Evolutionary conservation across 495 filamentous ascomycete genomes (phyloP), one percentile per base, ranked within the genome.

Genomic region (Articulospora tetracladia): DNA sequence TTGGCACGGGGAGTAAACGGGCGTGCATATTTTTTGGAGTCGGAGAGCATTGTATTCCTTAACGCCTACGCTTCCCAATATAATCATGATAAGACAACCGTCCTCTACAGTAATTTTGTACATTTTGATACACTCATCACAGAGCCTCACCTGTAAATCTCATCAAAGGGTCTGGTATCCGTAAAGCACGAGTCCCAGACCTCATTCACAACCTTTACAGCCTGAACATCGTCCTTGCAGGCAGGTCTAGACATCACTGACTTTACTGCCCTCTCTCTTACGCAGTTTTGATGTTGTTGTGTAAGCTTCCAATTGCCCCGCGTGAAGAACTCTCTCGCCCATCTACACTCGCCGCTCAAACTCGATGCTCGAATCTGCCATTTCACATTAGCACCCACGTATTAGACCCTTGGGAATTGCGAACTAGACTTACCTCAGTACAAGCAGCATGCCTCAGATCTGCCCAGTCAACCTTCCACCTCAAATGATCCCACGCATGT

Each of bases 131-230:
- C 65, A 67, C 36, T 46, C 1, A 13, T 41, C 7, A 36, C 32
- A 30, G 47, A 8, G 30, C 13, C 17, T 88, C 73, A 98, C 76
- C 91, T 84, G 71, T 96, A 98, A 30, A 98, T 92, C 67, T 96
- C 92, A 73, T 97, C 91, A 73, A 98, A 98, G 11, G 94, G 94
- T 62, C 95, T 77, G 2, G 92, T 97, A 72, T 98, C 94, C 32
- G 82, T 75, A 68, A 96, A 98, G 73, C 95, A 98, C 64, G 92
- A 96, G 64, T 97, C 92, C 90, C 93, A 98, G 26, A 98, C 95
- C 73, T 96, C 88, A 73, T 97, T 94, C 53, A 98, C 91, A 36
- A 94, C 86, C 73, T 86, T 91, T 41, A 83, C 81, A 10, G 94
- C 95, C 63, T 97, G 89, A 23, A 84, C 86, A 67, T 96, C 90